These are phyloP conservation scores for Boletus sp. DNA, from an alignment of 768 basidiomycete genomes.

Conservation along the genomic window DNA sequence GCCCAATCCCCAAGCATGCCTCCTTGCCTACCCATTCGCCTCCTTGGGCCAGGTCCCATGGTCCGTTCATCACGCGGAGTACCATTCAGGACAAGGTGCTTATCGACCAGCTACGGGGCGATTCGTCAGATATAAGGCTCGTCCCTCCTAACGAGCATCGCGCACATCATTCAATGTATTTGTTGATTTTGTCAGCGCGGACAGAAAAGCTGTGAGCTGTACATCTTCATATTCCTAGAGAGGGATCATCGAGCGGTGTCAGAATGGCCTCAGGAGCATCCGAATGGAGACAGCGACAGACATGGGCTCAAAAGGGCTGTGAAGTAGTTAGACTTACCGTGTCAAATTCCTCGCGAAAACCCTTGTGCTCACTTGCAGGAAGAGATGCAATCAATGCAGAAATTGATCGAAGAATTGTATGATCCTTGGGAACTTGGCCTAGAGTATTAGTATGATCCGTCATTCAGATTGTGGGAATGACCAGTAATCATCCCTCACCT, in stretches of 20 bases:
- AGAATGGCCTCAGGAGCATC: background rate
- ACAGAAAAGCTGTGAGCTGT: slow-evolving; percentile 85
- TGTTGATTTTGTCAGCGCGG: slow-evolving; percentile 84
- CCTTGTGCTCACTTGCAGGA: slow-evolving; percentile 79
- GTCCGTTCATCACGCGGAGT: slow-evolving; percentile 49
- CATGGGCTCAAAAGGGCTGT: background rate
- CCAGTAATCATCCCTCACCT: slow-evolving; percentile 43
- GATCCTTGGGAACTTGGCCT: slow-evolving; percentile 77
- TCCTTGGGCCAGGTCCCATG: slow-evolving; percentile 44
- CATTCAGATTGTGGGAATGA: background rate
- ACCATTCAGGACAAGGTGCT: slow-evolving; percentile 61
- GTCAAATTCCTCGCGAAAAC: slow-evolving; percentile 85
- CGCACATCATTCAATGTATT: slow-evolving; percentile 86
- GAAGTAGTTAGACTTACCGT: slow-evolving; percentile 49
- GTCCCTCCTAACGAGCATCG: background rate
- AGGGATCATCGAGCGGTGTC: background rate
- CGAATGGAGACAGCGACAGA: background rate
- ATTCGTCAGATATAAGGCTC: slow-evolving; percentile 2
- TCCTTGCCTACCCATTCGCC: slow-evolving; percentile 49
- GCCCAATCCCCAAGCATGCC: slow-evolving; percentile 53
- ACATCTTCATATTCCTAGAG: slow-evolving; percentile 92
- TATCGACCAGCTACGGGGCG: slow-evolving; percentile 64
- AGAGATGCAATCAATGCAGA: slow-evolving; percentile 84
- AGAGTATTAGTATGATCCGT: background rate
- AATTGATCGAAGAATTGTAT: slow-evolving; percentile 77